Percentiles rank a stretch among this genome's conserved stretches.
These are phyloP conservation scores for Chaetomiaceae sp. DNA, from an alignment of 2,329 filamentous ascomycete species.

Conservation along the genomic window DNA sequence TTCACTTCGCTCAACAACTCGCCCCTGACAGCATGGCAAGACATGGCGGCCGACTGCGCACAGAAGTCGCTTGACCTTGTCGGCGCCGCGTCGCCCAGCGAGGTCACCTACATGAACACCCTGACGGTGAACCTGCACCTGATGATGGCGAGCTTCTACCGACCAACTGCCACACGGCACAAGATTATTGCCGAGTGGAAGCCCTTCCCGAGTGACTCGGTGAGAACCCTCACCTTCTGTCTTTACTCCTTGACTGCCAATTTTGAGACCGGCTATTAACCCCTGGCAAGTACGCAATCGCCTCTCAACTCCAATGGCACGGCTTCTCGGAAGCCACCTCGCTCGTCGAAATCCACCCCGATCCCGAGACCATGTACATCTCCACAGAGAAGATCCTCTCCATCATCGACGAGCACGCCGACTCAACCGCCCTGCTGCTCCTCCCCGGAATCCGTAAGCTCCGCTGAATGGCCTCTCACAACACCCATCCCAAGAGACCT, in stretches of 20 bases:
- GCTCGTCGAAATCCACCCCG: conserved; percentile 70
- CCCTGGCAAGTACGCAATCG: conserved; percentile 63
- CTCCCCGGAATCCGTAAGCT: conserved; percentile 76
- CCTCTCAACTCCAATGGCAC: conserved; percentile 73
- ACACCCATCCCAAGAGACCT: too few species aligned
- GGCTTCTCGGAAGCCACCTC: conserved; percentile 59
- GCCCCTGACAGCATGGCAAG: conserved; percentile 66
- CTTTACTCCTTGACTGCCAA: background rate
- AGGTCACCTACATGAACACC: conserved; percentile 86
- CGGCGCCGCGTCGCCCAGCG: conserved; percentile 59
- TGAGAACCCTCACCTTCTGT: too few species aligned
- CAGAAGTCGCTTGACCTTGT: conserved; percentile 67
- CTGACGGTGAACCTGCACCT: conserved; percentile 78
- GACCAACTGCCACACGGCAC: conserved; percentile 57
- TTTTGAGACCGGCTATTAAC: background rate
- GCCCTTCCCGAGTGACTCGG: conserved; percentile 82
- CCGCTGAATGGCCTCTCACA: too few species aligned
- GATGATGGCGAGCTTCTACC: conserved; percentile 80
- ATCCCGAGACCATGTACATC: conserved; percentile 57
- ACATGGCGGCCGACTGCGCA: conserved; percentile 72
- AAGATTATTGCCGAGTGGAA: conserved; percentile 89
- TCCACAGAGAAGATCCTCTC: conserved; percentile 66
- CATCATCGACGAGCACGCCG: conserved; percentile 69
- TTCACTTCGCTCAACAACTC: conserved; percentile 66
- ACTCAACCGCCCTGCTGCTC: conserved; percentile 68